Conservation (phyloP, 495 filamentous ascomycete species). For the Aspergillus haitiensis region DNA sequence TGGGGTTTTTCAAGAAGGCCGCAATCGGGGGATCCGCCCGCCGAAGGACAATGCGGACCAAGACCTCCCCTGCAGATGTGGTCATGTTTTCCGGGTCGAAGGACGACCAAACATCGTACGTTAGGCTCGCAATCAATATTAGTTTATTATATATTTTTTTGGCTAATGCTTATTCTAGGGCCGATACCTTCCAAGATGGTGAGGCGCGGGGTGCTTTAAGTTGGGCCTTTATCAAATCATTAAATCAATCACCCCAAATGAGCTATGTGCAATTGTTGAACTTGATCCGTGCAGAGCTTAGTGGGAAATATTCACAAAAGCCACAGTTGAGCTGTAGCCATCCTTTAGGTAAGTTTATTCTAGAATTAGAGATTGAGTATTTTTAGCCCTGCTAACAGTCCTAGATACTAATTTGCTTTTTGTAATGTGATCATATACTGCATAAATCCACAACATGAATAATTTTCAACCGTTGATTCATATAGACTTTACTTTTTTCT, state of each 20-base stretch:
- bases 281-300: slow-evolving; percentile 87
- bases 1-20: slow-evolving; percentile 91
- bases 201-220: slow-evolving; percentile 96
- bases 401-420: slow-evolving; percentile 45
- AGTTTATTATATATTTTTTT: not conserved
- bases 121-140: not conserved
- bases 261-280: slow-evolving; percentile 94
- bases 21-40: slow-evolving; percentile 76
- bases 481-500: too few species aligned
- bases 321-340: slow-evolving; percentile 97
- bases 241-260: slow-evolving; percentile 93
- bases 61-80: slow-evolving; percentile 93
- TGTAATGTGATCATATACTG: slow-evolving; percentile 36
- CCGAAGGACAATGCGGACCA: slow-evolving; percentile 75
- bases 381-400: slow-evolving; percentile 22
- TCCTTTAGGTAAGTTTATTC: slow-evolving; percentile 71
- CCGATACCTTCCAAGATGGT: slow-evolving; percentile 56
- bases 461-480: too few species aligned
- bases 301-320: slow-evolving; percentile 91
- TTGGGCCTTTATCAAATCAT: slow-evolving; percentile 89
- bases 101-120: slow-evolving; percentile 78
- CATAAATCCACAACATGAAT: too few species aligned
- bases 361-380: not conserved
- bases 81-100: slow-evolving; percentile 98
- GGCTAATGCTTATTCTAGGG: slow-evolving; percentile 24